These are phyloP conservation scores for Corchorus capsularis DNA, from an alignment of 345 rosid genomes.

Conservation along the genomic window DNA sequence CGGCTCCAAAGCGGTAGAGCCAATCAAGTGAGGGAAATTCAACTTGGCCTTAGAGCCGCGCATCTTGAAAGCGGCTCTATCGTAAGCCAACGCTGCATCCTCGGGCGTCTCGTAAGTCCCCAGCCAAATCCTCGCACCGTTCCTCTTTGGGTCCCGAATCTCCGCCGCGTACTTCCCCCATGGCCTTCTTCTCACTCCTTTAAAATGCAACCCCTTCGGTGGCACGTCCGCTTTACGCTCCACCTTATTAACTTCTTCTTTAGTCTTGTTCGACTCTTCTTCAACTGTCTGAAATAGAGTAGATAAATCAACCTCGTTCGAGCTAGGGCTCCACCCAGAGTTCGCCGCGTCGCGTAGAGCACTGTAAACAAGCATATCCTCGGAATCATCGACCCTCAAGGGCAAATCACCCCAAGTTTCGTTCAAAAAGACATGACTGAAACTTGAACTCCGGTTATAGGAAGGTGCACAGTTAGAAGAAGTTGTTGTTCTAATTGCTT, in stretches of 20 bases:
- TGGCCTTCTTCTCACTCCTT: constrained; percentile 50
- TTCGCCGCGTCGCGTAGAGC: constrained; percentile 24
- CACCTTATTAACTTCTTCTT: neutral
- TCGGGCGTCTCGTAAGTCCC: constrained; percentile 68
- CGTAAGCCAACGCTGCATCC: constrained; percentile 69
- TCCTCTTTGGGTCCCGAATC: constrained; percentile 65
- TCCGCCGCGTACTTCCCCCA: constrained; percentile 81
- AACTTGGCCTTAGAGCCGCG: constrained; percentile 59
- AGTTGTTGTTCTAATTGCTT: neutral
- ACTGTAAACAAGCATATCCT: constrained; percentile 31
- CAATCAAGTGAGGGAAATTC: constrained; percentile 60
- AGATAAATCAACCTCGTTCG: neutral
- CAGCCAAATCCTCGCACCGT: constrained; percentile 68
- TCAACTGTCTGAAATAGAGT: neutral
- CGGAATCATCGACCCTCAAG: constrained; percentile 28
- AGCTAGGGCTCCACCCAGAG: constrained; percentile 30
- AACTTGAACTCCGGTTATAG: constrained; percentile 56
- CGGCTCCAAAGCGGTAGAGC: constrained; percentile 38
- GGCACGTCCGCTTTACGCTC: neutral
- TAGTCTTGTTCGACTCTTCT: neutral
- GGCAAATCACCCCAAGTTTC: constrained; percentile 39
- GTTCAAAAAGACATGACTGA: constrained; percentile 43
- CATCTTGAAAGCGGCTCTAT: constrained; percentile 56
- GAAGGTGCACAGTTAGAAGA: neutral
- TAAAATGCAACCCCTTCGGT: constrained; percentile 12